Evolutionary conservation across 495 filamentous ascomycete genomes (phyloP), one percentile per base, ranked within the genome.

Genomic region (Aspergillus incahuasiensis): DNA sequence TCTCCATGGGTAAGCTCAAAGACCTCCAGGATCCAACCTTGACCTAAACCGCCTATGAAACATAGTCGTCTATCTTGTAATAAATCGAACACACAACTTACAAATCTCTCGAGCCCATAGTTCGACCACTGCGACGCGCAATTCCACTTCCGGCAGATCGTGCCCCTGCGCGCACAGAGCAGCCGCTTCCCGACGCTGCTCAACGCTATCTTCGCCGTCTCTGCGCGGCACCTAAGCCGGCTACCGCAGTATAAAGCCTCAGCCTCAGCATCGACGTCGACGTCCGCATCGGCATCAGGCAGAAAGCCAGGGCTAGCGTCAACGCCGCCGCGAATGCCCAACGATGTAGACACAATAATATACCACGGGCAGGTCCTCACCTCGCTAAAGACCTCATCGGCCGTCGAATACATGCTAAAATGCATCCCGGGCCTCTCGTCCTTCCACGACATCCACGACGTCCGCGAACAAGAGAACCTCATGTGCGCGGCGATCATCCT

Each of bases 401-500:
- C 66, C 3, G 34, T 68, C 0, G 66, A 68, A 32, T 68, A 66
- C 32, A 66, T 64, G 57, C 54, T 68, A 4, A 60, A 57, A 30
- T 68, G 63, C 41, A 68, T 68, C n/a, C 63, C 66, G 0, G 66
- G 55, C 19, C 56, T 68, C 3, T 21, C 63, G 5, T 39, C 30
- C 12, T 66, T 64, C 41, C 61, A 55, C 5, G 42, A 64, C 12
- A 61, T 58, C 6, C 46, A 49, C 15, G 58, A 68, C 41, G 55
- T 52, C 0, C 22, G 20, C 0, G 45, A 66, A 9, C 66, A 68
- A 40, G 66, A 66, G 40, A 66, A 63, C 16, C 60, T 68, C 32
- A 68, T 68, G 61, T 63, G 59, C 6, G 66, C 66, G 1, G 59
- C 66, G 5, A 59, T 68, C 1, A 68, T 68, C 16, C 42, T 68